These are phyloP conservation scores for Geum urbanum DNA, from an alignment of 306 rosid species.

Conservation along the genomic window DNA sequence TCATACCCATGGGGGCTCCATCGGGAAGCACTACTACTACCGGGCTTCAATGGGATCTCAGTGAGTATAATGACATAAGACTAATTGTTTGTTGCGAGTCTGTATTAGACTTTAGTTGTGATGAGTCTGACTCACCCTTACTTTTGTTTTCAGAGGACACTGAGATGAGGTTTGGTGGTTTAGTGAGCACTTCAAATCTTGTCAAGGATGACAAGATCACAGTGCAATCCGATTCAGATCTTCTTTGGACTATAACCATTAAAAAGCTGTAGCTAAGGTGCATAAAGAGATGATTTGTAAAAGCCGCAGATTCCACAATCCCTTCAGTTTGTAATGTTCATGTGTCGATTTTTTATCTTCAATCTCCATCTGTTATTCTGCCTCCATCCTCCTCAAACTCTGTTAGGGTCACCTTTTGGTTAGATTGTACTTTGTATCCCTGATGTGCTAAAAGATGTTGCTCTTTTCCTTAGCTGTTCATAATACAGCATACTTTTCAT, in stretches of 20 bases:
- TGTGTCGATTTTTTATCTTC: neutral
- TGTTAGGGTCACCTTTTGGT: neutral
- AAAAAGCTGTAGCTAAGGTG: constrained; percentile 40
- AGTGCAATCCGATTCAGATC: constrained; percentile 85
- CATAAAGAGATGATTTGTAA: constrained; percentile 18
- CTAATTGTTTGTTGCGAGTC: neutral
- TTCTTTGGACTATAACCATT: constrained; percentile 86
- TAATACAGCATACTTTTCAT: too few species aligned
- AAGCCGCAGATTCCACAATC: neutral
- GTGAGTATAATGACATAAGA: constrained; percentile 42
- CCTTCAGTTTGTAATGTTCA: neutral
- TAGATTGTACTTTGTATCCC: neutral
- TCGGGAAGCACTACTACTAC: constrained; percentile 81
- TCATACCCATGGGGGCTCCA: constrained; percentile 77
- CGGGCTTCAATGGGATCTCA: constrained; percentile 87
- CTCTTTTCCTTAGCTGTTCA: too few species aligned
- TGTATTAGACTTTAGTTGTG: neutral
- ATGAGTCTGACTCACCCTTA: constrained; percentile 17
- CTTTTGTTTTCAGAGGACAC: constrained; percentile 53
- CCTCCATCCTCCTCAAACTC: neutral
- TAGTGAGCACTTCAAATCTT: constrained; percentile 81
- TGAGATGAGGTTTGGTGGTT: constrained; percentile 83
- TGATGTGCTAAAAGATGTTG: too few species aligned
- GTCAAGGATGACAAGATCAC: constrained; percentile 61
- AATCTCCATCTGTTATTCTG: neutral